Evolutionary conservation across 2,329 filamentous ascomycete genomes (phyloP), one percentile per base, ranked within the genome.

Genomic region (Lasiodiplodia theobromae): DNA sequence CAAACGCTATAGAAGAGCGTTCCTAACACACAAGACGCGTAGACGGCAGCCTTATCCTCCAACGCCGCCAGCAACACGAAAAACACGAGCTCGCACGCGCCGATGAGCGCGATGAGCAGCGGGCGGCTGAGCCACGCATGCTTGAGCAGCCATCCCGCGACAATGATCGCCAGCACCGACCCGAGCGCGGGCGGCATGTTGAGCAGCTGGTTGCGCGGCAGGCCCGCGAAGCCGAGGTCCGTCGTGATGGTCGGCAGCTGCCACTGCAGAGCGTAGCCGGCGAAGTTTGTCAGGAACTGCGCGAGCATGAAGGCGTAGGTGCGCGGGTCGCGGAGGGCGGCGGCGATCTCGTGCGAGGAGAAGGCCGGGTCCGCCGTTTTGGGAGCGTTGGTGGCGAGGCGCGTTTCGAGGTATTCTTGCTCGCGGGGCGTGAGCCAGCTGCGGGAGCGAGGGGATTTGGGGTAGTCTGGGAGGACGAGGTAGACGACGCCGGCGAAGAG

Each of bases 161-260:
- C 76, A 2, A 83, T 76, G 28, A 82, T 78, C 0, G 78, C 75
- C 0, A 79, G 69, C 2, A 84, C 77, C 0, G 79, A 78, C 1
- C 79, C 80, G 4, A 78, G 81, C 38, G 82, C 81, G 0, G 82
- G 82, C 0, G 82, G 82, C n/a, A 84, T 82, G 68, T 83, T 82
- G 8, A 84, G 76, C 5, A 84, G 73, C 67, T 83, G 82, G 69
- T 84, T 84, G 25, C 77, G 73, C 0, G 82, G 82, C 18, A 84
- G 73, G 1, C 73, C 74, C 2, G 78, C 79, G 67, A 84, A 83
- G 5, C 82, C 82, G 0, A 83, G 75, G 44, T 76, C 77, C 0
- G 82, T 82, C 10, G 80, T 80, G 38, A 83, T 78, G 0, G 79
- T 82, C 0, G 81, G 81, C 1, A 83, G 72, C 14, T 82, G 78